A percentile compares a stretch with the other conserved stretches of the same genome.
Conservation (phyloP, 78 protist genomes). For the Speleostelium caveatum region DNA sequence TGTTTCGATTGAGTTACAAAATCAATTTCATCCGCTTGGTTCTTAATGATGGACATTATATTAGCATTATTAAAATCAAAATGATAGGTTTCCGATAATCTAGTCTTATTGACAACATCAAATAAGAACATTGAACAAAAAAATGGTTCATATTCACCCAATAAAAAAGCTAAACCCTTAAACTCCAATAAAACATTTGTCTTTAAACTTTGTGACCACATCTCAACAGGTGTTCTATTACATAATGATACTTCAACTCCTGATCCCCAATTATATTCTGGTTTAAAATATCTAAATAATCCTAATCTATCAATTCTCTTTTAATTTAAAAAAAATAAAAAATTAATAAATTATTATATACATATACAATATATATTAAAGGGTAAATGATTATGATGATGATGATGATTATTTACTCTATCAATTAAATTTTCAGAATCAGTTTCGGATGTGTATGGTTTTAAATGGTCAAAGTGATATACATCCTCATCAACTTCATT, state of each 20-base stretch:
- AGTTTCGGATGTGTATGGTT: not conserved
- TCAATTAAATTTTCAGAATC: too few relatives aligned
- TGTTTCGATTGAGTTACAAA: conserved; percentile 46
- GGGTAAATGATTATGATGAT: too few relatives aligned
- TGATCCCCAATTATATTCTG: conserved; percentile 78
- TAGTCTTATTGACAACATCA: conserved; percentile 35
- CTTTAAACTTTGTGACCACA: conserved; percentile 9
- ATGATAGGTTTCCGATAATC: conserved; percentile 54
- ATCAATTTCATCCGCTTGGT: not conserved
- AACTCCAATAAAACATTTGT: conserved; percentile 34
- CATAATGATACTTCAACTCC: conserved; percentile 66
- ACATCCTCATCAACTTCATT: conserved; percentile 5
- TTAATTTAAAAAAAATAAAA: too few relatives aligned
- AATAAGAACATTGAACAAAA: conserved; percentile 42
- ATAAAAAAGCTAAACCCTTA: conserved; percentile 42
- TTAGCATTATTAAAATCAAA: conserved; percentile 47
- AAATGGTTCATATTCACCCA: conserved; percentile 75
- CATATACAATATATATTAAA: too few relatives aligned
- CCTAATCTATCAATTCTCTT: conserved; percentile 17
- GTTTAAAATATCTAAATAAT: conserved; percentile 50
- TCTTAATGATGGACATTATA: not conserved
- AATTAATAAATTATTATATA: too few relatives aligned
- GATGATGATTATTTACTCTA: too few relatives aligned
- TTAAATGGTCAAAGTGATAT: conserved; percentile 12
- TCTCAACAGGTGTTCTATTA: conserved; percentile 21